Evolutionary conservation across 768 basidiomycete genomes (phyloP).

Genomic region (Boletus subparvulus): DNA sequence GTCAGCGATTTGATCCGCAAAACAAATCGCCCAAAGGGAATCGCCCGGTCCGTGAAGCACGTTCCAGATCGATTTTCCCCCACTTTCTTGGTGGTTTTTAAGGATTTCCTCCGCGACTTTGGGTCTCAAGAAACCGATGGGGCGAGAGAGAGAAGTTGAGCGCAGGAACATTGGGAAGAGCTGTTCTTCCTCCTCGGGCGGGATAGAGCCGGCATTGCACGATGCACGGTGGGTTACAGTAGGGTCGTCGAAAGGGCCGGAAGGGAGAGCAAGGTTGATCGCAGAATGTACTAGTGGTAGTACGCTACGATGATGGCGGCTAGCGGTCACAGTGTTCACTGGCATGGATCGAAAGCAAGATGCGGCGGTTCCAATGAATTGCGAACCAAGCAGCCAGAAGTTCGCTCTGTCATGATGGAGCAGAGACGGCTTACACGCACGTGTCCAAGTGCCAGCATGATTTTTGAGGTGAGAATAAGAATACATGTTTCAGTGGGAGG

Average conservation of each 20-base stretch:
- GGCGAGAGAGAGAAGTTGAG: constrained; percentile 8
- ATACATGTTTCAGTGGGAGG: neutral
- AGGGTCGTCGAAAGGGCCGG: constrained; percentile 22
- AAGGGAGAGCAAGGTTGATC: constrained; percentile 28
- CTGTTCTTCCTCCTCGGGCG: constrained; percentile 15
- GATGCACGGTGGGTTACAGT: constrained; percentile 15
- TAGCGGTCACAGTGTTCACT: neutral
- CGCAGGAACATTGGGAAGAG: constrained; percentile 23
- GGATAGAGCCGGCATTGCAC: constrained; percentile 11
- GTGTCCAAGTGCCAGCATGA: neutral
- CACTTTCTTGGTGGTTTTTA: constrained; percentile 2
- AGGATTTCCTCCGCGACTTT: constrained; percentile 14
- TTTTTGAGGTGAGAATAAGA: neutral
- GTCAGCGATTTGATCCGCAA: constrained; percentile 18
- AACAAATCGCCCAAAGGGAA: constrained; percentile 22
- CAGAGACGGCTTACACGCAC: neutral
- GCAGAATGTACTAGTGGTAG: constrained; percentile 25
- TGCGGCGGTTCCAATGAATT: too few species aligned
- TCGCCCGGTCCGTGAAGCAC: constrained; percentile 14
- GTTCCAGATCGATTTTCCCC: constrained; percentile 16
- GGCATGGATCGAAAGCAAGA: neutral
- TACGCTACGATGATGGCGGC: constrained; percentile 4
- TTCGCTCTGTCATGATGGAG: neutral
- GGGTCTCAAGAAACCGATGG: constrained; percentile 23
- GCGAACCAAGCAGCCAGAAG: neutral